Conservation (phyloP, 768 basidiomycete genomes). For the Hydnum rufescens region DNA sequence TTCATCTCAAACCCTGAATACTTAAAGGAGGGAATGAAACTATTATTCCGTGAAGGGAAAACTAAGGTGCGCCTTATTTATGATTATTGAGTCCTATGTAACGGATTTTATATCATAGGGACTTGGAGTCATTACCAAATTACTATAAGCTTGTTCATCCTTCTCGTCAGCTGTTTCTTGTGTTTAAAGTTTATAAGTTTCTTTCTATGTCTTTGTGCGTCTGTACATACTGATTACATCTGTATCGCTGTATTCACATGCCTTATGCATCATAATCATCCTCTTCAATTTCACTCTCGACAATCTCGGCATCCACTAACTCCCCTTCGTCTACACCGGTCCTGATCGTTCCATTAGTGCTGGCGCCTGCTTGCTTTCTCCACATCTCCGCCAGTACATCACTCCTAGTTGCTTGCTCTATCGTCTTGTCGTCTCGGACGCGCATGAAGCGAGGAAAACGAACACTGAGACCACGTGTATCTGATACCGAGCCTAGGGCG, state of each 20-base stretch:
- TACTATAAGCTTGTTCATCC: not conserved
- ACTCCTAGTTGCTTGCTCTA: constrained; percentile 53
- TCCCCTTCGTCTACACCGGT: constrained; percentile 37
- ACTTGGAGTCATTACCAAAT: constrained; percentile 16
- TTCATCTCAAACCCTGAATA: constrained; percentile 86
- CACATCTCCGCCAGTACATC: constrained; percentile 53
- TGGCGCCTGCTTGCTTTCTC: constrained; percentile 32
- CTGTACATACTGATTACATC: not conserved
- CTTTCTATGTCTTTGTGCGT: not conserved
- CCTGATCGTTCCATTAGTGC: constrained; percentile 15
- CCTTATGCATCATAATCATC: constrained; percentile 8
- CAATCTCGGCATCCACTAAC: constrained; percentile 32
- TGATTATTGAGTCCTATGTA: not conserved
- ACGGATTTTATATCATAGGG: constrained; percentile 9
- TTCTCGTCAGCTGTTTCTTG: not conserved
- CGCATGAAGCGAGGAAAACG: constrained; percentile 79
- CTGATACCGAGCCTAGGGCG: constrained; percentile 40
- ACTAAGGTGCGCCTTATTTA: constrained; percentile 43
- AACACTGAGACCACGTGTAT: constrained; percentile 43
- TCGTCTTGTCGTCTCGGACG: constrained; percentile 48
- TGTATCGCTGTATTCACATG: not conserved
- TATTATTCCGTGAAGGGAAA: constrained; percentile 87
- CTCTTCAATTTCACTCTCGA: constrained; percentile 16
- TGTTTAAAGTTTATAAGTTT: too few species aligned
- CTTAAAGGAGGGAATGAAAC: constrained; percentile 81